phyloP scores from a whole-genome alignment of 768 basidiomycete genomes.

The Trametes punicea region DNA sequence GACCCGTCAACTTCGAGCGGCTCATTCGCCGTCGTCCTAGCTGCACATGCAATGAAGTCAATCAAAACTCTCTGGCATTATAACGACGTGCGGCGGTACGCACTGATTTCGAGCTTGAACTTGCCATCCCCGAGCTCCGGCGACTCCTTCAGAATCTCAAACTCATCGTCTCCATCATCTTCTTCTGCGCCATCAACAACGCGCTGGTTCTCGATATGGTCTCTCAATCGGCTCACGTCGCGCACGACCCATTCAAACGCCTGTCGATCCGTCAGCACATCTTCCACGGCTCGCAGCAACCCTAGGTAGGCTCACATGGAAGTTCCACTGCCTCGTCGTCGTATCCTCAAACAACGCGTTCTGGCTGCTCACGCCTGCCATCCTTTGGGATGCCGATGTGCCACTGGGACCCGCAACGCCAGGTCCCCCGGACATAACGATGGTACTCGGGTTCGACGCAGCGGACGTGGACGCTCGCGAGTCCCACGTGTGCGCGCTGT shows the following conservation, averaged over 20 bases:
- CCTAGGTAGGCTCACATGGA: conserved; percentile 58
- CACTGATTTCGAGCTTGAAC: conserved; percentile 69
- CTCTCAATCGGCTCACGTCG: conserved; percentile 52
- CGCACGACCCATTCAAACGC: conserved; percentile 73
- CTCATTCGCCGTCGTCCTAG: conserved; percentile 5
- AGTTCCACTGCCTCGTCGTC: conserved; percentile 60
- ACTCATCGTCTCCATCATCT: conserved; percentile 38
- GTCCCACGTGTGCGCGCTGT: conserved; percentile 28
- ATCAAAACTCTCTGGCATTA: not conserved
- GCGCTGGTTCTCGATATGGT: conserved; percentile 46
- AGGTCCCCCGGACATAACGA: conserved; percentile 15
- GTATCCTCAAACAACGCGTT: conserved; percentile 36
- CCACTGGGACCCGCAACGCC: conserved; percentile 1
- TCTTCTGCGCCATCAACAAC: conserved; percentile 13
- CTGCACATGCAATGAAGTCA: not conserved
- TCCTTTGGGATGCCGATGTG: conserved; percentile 7
- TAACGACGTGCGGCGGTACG: conserved; percentile 16
- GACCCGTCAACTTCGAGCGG: conserved; percentile 9
- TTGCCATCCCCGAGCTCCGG: conserved; percentile 68
- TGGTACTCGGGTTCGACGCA: conserved; percentile 23
- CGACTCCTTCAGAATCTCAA: conserved; percentile 62
- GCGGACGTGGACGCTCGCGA: conserved; percentile 24
- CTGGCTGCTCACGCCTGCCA: conserved; percentile 15
- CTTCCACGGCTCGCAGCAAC: too few species aligned
- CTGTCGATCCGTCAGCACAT: conserved; percentile 31